Conservation (phyloP, 805 yeast genomes). For the Saccharomycopsis olivae region DNA sequence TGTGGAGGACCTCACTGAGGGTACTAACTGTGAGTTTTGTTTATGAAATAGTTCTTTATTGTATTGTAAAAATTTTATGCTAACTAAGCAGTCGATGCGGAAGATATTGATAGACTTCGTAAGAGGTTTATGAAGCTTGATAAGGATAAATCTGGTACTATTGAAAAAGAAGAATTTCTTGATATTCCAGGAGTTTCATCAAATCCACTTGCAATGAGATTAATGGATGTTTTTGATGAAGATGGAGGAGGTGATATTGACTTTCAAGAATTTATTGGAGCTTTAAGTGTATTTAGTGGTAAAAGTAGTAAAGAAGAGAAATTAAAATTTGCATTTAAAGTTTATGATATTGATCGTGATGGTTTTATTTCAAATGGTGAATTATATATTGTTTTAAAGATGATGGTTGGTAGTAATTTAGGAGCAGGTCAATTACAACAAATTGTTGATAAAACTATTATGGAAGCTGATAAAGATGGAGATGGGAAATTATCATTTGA, state of each 20-base stretch:
- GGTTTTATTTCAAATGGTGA: constrained; percentile 96
- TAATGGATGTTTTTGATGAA: constrained; percentile 89
- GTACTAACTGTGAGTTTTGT: constrained; percentile 52
- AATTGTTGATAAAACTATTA: constrained; percentile 90
- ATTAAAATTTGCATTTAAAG: constrained; percentile 79
- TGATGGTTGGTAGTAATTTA: constrained; percentile 93
- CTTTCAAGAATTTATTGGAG: constrained; percentile 86
- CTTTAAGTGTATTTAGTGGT: constrained; percentile 79
- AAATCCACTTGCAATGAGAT: constrained; percentile 81
- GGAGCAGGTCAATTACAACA: constrained; percentile 86
- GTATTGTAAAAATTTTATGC: too few relatives aligned
- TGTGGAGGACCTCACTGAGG: constrained; percentile 65
- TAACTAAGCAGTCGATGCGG: constrained; percentile 80
- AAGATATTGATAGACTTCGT: constrained; percentile 83
- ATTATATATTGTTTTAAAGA: constrained; percentile 77
- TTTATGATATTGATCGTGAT: constrained; percentile 92
- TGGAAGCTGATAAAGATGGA: constrained; percentile 84
- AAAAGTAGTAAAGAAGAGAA: constrained; percentile 75
- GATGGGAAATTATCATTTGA: constrained; percentile 79
- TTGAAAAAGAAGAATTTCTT: constrained; percentile 82
- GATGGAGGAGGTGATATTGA: constrained; percentile 92
- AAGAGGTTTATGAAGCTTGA: constrained; percentile 93
- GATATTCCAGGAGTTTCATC: constrained; percentile 86
- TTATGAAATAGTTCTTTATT: too few relatives aligned
- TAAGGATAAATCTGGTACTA: constrained; percentile 83